Evolutionary conservation across 495 filamentous ascomycete species (phyloP).

Genomic region (Amphirosellinia nigrospora): DNA sequence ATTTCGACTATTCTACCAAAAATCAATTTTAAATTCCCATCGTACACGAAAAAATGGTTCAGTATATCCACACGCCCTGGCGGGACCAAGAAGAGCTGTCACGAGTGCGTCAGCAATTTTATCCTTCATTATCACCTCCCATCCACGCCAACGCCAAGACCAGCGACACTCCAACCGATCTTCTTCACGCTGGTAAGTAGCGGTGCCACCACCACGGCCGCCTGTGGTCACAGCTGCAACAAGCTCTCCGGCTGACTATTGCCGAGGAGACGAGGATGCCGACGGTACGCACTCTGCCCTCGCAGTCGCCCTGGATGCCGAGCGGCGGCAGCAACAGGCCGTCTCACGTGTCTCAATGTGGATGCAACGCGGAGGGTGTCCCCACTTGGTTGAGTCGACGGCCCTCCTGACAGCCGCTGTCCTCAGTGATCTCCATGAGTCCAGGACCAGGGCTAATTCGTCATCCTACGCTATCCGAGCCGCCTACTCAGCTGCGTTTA

Average conservation of each 20-base stretch:
- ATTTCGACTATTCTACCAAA: conserved; percentile 3
- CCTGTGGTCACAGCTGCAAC: neutral
- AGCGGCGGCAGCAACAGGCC: conserved; percentile 36
- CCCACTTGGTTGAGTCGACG: conserved; percentile 82
- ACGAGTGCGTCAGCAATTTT: conserved; percentile 70
- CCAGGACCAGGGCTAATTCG: conserved; percentile 43
- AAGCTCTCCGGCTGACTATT: conserved; percentile 18
- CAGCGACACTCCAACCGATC: neutral
- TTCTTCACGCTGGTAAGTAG: conserved; percentile 12
- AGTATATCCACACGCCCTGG: conserved; percentile 83
- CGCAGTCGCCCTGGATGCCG: conserved; percentile 17
- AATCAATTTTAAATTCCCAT: conserved; percentile 18
- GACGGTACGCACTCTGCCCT: conserved; percentile 9
- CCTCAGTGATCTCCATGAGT: conserved; percentile 65
- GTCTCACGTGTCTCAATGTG: conserved; percentile 60
- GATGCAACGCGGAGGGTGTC: conserved; percentile 74
- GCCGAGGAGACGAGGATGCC: conserved; percentile 18
- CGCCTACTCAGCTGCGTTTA: conserved; percentile 56
- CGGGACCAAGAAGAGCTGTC: conserved; percentile 69
- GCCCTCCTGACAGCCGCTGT: conserved; percentile 77
- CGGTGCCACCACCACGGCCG: neutral
- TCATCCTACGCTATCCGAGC: conserved; percentile 50
- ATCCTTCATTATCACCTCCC: conserved; percentile 44
- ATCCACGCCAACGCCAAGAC: conserved; percentile 13
- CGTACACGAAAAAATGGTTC: conserved; percentile 59